Base-by-base conservation (phyloP, 495 filamentous ascomycete genomes). In the Diplogelasinospora grovesii region DNA sequence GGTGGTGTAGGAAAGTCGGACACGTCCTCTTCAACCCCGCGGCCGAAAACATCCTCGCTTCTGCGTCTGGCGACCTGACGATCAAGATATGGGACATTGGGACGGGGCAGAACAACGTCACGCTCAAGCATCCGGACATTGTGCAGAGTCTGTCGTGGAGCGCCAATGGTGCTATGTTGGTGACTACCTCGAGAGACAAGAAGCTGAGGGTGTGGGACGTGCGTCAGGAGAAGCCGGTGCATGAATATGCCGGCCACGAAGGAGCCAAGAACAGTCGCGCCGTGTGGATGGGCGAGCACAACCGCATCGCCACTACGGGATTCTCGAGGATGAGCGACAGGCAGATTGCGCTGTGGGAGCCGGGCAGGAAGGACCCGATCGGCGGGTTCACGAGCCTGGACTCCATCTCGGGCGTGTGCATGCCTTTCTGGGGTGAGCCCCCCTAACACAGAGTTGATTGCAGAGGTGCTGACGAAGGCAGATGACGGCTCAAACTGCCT, bases 241-340 rank as follows among this genome's bases (percentile, higher is more conserved):
- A 93, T 45, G 92, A 95, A 60, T 79, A 81, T 24, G 66, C 78
- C 11, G 92, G 92, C 32, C 92, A 98, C 63, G 69, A 78, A 16
- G 92, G 92, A 19, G 93, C 93, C 46, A 97, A 97, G 72, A 96
- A 92, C 70, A 96, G 90, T 59, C 84, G 92, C 50, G 79, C 82
- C 13, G 88, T 95, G 11, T 98, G 92, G 92, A 73, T 98, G 71
- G 92, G 93, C 48, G 92, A 97, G 60, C 86, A 87, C 55, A 86
- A 95, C 68, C 78, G 89, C 39, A 79, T 98, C 49, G 92, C 85
- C 35, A 97, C 92, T 3, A 97, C 92, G 8, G 92, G 92, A 44
- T 98, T 98, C 72, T 94, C 86, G 29, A 86, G 81, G 61, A 97
- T 96, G 89, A 96, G 89, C 57, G 93, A 98, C 66, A 81, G 92